Conservation (phyloP, 192 early-diverging fungal genomes). For the Geranomyces variabilis region DNA sequence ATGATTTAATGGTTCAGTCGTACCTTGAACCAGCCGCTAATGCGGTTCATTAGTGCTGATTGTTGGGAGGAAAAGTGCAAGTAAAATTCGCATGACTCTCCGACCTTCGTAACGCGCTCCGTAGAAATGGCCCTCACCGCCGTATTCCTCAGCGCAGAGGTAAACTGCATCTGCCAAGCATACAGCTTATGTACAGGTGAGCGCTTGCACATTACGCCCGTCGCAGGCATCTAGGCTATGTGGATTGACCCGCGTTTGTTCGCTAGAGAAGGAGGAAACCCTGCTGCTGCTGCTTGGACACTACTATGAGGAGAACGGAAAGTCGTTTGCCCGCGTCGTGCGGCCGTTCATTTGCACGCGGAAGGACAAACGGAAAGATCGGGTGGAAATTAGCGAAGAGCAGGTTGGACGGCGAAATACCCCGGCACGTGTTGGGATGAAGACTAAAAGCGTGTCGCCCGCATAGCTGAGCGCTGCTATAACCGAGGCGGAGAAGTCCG, state of each 20-base stretch:
- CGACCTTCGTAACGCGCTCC: too few relatives aligned
- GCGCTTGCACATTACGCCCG: neutral
- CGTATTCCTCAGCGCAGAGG: slow-evolving; percentile 23
- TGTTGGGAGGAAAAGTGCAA: too few relatives aligned
- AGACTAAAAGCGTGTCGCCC: neutral
- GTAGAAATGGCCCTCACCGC: slow-evolving; percentile 20
- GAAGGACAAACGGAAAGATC: slow-evolving; percentile 54
- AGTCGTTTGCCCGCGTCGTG: slow-evolving; percentile 31
- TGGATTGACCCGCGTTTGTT: neutral
- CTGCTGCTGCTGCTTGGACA: slow-evolving; percentile 43
- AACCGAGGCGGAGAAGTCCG: slow-evolving; percentile 35
- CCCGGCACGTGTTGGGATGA: neutral
- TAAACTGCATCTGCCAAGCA: slow-evolving; percentile 19
- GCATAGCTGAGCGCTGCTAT: slow-evolving; percentile 42
- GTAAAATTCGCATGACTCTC: too few relatives aligned
- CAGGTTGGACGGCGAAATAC: slow-evolving; percentile 14
- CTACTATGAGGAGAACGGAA: slow-evolving; percentile 6
- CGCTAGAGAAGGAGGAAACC: slow-evolving; percentile 46
- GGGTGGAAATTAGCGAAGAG: slow-evolving; percentile 48
- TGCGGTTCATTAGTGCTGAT: too few relatives aligned
- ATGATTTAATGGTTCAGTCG: too few relatives aligned
- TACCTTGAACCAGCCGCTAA: too few relatives aligned
- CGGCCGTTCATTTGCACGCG: slow-evolving; percentile 41
- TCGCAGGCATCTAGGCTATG: neutral
- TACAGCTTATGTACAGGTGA: slow-evolving; percentile 35